Conservation (phyloP, 345 rosid species). For the Trapa bicornis region DNA sequence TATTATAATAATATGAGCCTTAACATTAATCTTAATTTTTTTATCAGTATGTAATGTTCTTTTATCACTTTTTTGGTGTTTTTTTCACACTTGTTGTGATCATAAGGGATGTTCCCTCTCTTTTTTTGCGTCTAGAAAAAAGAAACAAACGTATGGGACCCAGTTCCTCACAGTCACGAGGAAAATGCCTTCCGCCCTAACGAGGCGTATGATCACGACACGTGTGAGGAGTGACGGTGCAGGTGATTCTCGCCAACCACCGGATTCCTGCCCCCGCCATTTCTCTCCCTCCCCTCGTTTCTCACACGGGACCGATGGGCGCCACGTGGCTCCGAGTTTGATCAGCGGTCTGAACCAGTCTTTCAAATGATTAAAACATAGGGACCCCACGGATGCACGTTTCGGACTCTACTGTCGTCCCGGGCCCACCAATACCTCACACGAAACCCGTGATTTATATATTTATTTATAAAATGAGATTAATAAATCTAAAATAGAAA, state of each 20-base stretch:
- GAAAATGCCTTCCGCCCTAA: background rate
- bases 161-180: background rate
- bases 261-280: background rate
- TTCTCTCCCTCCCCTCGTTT: background rate
- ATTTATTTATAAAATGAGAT: background rate
- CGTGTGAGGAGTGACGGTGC: background rate
- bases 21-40: too few relatives aligned
- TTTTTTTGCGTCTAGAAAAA: too few relatives aligned
- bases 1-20: too few relatives aligned
- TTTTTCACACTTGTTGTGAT: too few relatives aligned
- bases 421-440: background rate
- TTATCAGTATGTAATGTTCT: too few relatives aligned
- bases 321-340: background rate
- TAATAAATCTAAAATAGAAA: too few relatives aligned
- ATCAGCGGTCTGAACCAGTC: background rate
- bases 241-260: background rate
- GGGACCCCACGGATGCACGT: background rate
- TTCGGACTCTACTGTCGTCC: background rate
- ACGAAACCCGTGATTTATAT: background rate
- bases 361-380: background rate
- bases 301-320: background rate
- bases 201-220: background rate
- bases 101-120: too few relatives aligned
- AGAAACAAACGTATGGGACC: background rate
- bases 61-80: too few relatives aligned